A percentile compares a stretch with the other conserved stretches of the same genome.
Conservation (phyloP, 495 filamentous ascomycete genomes). For the Acidomyces sp. region DNA sequence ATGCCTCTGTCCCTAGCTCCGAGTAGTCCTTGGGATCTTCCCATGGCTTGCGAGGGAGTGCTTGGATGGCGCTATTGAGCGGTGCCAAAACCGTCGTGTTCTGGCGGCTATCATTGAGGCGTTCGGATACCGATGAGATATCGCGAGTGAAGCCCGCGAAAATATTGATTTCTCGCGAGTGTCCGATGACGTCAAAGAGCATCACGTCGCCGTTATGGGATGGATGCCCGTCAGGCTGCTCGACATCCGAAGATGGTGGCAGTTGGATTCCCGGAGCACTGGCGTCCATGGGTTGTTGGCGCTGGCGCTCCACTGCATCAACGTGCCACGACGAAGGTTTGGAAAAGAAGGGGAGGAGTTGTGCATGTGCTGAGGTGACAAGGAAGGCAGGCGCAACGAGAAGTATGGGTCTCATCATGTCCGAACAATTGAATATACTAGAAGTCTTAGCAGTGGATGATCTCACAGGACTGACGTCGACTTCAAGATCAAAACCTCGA, state of each 20-base stretch:
- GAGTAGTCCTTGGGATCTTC: conserved; percentile 75
- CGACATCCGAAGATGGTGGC: conserved; percentile 8
- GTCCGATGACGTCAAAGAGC: conserved; percentile 77
- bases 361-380: conserved; percentile 2
- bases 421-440: too few relatives aligned
- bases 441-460: too few relatives aligned
- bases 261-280: conserved; percentile 11
- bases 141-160: conserved; percentile 79
- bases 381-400: conserved; percentile 2
- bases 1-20: conserved; percentile 59
- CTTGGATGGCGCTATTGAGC: conserved; percentile 64
- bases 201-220: conserved; percentile 30
- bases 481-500: not conserved
- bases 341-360: conserved; percentile 8
- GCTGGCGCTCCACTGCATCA: not conserved
- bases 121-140: conserved; percentile 55
- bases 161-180: conserved; percentile 68
- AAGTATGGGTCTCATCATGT: not conserved
- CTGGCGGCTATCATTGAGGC: conserved; percentile 50
- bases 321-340: not conserved
- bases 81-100: conserved; percentile 91
- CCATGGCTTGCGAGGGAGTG: conserved; percentile 83
- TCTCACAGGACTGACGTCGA: too few relatives aligned
- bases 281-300: conserved; percentile 9
- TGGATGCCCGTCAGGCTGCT: conserved; percentile 16